Conservation (phyloP, 2,329 filamentous ascomycete genomes). For the Hymenoscyphus fructigenus region DNA sequence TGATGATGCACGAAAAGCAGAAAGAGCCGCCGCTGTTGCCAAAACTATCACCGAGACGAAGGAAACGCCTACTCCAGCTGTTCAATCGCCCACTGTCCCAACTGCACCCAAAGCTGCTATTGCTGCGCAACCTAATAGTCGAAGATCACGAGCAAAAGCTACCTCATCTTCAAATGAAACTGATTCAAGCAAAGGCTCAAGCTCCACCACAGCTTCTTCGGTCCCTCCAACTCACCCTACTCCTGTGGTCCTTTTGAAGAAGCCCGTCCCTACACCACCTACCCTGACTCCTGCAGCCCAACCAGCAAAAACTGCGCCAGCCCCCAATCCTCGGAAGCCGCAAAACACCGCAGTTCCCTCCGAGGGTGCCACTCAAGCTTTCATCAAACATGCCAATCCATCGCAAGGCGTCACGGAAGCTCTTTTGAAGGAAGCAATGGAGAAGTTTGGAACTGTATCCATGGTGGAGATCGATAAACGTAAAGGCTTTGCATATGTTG, state of each 20-base stretch:
- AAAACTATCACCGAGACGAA: constrained; percentile 21
- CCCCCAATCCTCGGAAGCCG: constrained; percentile 32
- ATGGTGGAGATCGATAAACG: constrained; percentile 91
- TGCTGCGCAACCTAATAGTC: constrained; percentile 20
- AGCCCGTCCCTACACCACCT: constrained; percentile 33
- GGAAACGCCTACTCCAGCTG: constrained; percentile 15
- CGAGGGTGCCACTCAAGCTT: constrained; percentile 62
- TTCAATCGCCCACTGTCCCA: constrained; percentile 22
- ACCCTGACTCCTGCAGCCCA: constrained; percentile 32
- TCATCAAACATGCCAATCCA: constrained; percentile 80
- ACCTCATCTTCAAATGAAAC: constrained; percentile 31
- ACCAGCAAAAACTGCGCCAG: constrained; percentile 26
- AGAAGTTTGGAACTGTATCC: constrained; percentile 69
- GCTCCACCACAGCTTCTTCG: constrained; percentile 23
- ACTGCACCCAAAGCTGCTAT: constrained; percentile 34
- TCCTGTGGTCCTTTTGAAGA: constrained; percentile 42
- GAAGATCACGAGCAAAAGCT: constrained; percentile 41
- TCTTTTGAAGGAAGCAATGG: constrained; percentile 71
- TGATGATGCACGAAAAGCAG: constrained; percentile 34
- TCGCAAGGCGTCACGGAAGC: constrained; percentile 90
- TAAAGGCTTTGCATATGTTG: constrained; percentile 91
- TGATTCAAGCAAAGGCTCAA: constrained; percentile 26
- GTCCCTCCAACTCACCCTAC: constrained; percentile 31
- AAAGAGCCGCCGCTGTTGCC: constrained; percentile 26
- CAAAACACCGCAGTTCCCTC: constrained; percentile 34